phyloP scores from a whole-genome alignment of 2,329 filamentous ascomycete genomes.

The Monilinia fructigena region DNA sequence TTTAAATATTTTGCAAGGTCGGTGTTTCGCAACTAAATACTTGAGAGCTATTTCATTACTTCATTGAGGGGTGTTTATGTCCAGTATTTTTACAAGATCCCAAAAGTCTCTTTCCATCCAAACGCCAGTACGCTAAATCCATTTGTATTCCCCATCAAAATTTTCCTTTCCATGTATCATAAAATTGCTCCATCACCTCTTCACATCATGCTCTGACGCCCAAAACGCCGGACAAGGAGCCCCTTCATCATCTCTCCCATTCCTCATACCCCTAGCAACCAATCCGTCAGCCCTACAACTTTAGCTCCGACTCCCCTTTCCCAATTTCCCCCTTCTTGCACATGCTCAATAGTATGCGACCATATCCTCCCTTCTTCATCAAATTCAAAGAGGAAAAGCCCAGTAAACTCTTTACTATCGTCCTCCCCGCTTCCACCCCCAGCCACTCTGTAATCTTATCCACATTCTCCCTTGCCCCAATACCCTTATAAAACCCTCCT shows the following conservation, averaged over 20 bases:
- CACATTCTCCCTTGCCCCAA: conserved; percentile 47
- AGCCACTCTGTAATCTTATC: conserved; percentile 52
- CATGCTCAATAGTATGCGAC: conserved; percentile 91
- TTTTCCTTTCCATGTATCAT: not conserved
- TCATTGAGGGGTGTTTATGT: conserved; percentile 19
- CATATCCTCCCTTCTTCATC: conserved; percentile 80
- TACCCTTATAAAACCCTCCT: conserved; percentile 47
- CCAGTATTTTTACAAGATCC: conserved; percentile 2
- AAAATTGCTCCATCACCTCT: not conserved
- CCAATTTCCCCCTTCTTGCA: conserved; percentile 78
- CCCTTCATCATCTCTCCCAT: conserved; percentile 33
- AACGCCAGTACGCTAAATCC: conserved; percentile 17
- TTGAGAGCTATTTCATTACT: not conserved
- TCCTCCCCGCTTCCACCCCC: conserved; percentile 51
- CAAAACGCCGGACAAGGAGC: conserved; percentile 39
- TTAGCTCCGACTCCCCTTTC: conserved; percentile 77
- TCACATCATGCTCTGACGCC: conserved; percentile 9
- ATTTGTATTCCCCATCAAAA: not conserved
- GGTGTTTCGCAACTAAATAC: not conserved
- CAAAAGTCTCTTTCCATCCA: not conserved
- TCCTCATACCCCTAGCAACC: conserved; percentile 79
- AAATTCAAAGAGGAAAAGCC: conserved; percentile 94
- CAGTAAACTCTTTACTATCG: conserved; percentile 76
- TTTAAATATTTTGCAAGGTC: not conserved
- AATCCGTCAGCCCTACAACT: conserved; percentile 90